Conservation (phyloP, 805 yeast species). For the Ogataea populi-albae region DNA sequence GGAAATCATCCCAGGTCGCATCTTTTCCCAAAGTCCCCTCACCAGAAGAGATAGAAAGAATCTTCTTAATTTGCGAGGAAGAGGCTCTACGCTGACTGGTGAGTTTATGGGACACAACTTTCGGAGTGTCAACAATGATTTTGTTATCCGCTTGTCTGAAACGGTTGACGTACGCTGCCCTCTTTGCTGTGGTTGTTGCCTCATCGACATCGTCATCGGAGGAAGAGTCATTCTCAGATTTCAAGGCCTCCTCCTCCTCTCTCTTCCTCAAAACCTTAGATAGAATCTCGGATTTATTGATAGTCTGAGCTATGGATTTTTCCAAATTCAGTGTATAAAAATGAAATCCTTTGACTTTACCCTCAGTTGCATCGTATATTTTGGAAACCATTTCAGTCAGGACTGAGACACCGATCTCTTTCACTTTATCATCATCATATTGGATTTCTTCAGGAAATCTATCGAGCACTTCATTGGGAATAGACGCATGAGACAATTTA, state of each 20-base stretch:
- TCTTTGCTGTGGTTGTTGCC: constrained; percentile 31
- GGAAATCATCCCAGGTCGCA: constrained; percentile 97
- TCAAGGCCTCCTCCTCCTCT: constrained; percentile 31
- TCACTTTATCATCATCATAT: constrained; percentile 77
- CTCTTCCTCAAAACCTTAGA: constrained; percentile 42
- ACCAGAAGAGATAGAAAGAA: constrained; percentile 79
- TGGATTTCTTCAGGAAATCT: constrained; percentile 55
- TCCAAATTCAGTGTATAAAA: constrained; percentile 92
- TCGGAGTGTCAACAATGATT: constrained; percentile 27
- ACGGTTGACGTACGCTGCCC: constrained; percentile 34
- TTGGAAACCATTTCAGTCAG: constrained; percentile 60
- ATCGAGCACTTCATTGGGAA: constrained; percentile 56
- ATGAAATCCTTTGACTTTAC: constrained; percentile 77
- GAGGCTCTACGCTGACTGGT: constrained; percentile 12
- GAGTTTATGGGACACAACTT: constrained; percentile 15
- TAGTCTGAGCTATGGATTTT: constrained; percentile 83
- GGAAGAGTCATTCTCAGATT: constrained; percentile 32
- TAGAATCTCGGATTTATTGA: constrained; percentile 58
- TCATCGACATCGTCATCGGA: constrained; percentile 32
- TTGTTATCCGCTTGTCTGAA: constrained; percentile 31
- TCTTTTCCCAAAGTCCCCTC: constrained; percentile 81
- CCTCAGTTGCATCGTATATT: constrained; percentile 51
- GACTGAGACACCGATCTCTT: constrained; percentile 76
- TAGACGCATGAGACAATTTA: constrained; percentile 81
- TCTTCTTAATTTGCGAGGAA: constrained; percentile 46